These are phyloP conservation scores for Suillus ampliporus DNA, from an alignment of 768 basidiomycete species.

Conservation along the genomic window DNA sequence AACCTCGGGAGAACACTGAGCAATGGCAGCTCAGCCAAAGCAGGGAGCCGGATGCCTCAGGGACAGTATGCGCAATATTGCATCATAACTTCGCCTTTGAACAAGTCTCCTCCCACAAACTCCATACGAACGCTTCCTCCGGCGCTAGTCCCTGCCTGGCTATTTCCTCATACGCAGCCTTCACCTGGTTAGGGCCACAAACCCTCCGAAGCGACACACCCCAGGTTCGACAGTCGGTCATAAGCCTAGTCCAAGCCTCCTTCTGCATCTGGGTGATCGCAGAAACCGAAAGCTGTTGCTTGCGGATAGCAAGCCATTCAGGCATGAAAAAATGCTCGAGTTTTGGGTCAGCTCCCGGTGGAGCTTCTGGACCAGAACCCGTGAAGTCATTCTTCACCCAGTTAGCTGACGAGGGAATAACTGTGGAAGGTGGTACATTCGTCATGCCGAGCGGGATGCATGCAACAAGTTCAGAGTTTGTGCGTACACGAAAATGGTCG, in stretches of 20 bases:
- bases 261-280: slow-evolving; percentile 58
- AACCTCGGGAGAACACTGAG: neutral
- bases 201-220: slow-evolving; percentile 53
- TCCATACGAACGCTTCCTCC: slow-evolving; percentile 65
- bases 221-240: slow-evolving; percentile 62
- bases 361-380: neutral
- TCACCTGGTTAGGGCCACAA: slow-evolving; percentile 53
- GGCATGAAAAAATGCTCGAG: slow-evolving; percentile 70
- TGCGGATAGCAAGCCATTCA: slow-evolving; percentile 67
- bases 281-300: slow-evolving; percentile 47
- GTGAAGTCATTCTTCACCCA: slow-evolving; percentile 48
- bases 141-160: slow-evolving; percentile 54
- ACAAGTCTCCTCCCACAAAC: slow-evolving; percentile 57
- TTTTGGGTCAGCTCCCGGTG: slow-evolving; percentile 11
- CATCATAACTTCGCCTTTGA: slow-evolving; percentile 8
- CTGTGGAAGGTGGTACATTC: slow-evolving; percentile 54
- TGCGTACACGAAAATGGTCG: slow-evolving; percentile 39
- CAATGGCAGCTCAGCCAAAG: neutral
- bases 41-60: neutral
- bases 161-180: slow-evolving; percentile 53
- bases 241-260: slow-evolving; percentile 62
- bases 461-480: slow-evolving; percentile 38
- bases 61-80: neutral
- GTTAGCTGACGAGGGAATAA: slow-evolving; percentile 34
- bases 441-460: slow-evolving; percentile 61